These are phyloP conservation scores for Pseudoneurospora amorphoporcata DNA, from an alignment of 495 filamentous ascomycete genomes.

Conservation along the genomic window DNA sequence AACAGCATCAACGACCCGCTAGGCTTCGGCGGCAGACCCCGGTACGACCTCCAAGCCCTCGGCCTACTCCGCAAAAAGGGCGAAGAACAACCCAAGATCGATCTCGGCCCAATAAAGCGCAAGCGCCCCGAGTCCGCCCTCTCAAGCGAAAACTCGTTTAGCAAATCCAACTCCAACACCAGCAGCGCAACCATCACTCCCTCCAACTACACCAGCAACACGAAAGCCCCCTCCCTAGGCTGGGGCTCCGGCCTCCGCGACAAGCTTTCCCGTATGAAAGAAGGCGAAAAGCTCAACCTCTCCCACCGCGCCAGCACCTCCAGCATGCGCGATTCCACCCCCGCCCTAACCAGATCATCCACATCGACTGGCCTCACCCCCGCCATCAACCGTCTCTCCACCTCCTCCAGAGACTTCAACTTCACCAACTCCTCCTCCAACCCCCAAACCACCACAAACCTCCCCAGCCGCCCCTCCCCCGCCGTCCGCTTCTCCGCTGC, in stretches of 20 bases:
- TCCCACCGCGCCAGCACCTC: slow-evolving; percentile 18
- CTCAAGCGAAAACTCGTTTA: slow-evolving; percentile 10
- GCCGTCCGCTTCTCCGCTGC: background rate
- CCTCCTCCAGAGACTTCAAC: background rate
- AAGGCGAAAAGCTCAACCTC: slow-evolving; percentile 36
- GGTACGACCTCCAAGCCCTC: slow-evolving; percentile 38
- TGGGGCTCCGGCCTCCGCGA: slow-evolving; percentile 38
- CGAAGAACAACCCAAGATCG: slow-evolving; percentile 37
- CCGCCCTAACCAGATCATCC: background rate
- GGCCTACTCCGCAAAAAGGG: slow-evolving; percentile 49
- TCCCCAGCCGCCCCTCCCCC: background rate
- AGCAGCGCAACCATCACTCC: slow-evolving; percentile 1
- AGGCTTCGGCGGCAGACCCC: background rate
- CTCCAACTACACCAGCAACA: background rate
- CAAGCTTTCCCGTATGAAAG: slow-evolving; percentile 43
- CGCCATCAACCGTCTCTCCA: background rate
- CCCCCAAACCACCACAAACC: background rate
- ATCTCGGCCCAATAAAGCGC: slow-evolving; percentile 64
- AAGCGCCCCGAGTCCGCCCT: slow-evolving; percentile 41
- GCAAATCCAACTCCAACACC: slow-evolving; percentile 9
- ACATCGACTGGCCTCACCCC: slow-evolving; percentile 5
- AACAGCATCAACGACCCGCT: background rate
- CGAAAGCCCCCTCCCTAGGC: slow-evolving; percentile 23
- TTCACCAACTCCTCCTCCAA: background rate
- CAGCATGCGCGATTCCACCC: background rate